Base-by-base conservation (phyloP, 2,329 filamentous ascomycete species). In the Botrytis tulipae region DNA sequence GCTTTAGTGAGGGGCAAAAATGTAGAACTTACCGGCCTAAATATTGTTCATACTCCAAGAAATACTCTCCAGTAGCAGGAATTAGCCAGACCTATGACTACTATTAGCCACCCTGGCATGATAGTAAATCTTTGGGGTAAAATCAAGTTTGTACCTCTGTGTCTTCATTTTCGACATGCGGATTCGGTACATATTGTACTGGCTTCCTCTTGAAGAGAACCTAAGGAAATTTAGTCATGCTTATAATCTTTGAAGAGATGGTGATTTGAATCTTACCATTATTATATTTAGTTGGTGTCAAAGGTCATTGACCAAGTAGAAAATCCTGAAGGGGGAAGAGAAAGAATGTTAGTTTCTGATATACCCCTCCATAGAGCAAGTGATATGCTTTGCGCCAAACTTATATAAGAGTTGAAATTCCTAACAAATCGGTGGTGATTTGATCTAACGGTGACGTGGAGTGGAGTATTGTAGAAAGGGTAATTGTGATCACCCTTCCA, bases 121-220 rank as follows among this genome's bases (percentile, higher is more conserved):
- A 40, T 10, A 60, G 48, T 25, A 29, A 10, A 42, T 20, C 4
- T 54, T 61, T 67, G 73, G 78, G 57, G 76, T 57, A 29, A 77
- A 77, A 73, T 42, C 75, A 37, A 54, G 75, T 44, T 51, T 87
- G 79, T 87, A 95, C 95, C 88, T 98, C 94, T 78, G 89, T 87
- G 79, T 93, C 90, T 77, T 97, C 93, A 85, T 96, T 91, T 78
- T 94, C 87, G 77, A 95, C 89, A 70, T 88, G 85, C 35, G 92
- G 92, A 66, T 87, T 87, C 68, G 92, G 88, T 77, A 95, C 86
- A 82, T 94, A 92, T 84, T 93, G 91, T 81, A 98, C 94, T 73
- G 95, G 95, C 84, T 98, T 98, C 80, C 96, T 90, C 86, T 98
- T 98, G 84, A 93, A 98, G 77, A 97, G 88, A 79, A 99, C 95